Conservation (phyloP, 2,329 filamentous ascomycete genomes). For the Trichophyton simii region DNA sequence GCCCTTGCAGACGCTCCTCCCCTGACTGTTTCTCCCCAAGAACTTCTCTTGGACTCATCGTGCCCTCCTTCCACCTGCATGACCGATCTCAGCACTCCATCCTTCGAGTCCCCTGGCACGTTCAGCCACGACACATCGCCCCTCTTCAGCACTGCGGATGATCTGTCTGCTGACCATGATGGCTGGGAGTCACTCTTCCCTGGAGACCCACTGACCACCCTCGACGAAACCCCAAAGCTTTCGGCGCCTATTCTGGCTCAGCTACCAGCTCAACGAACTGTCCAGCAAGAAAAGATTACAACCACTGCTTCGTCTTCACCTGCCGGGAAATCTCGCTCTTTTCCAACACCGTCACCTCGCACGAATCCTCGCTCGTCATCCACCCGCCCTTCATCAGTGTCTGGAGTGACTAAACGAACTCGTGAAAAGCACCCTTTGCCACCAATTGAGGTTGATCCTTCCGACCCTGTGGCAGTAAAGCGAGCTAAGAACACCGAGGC, state of each 20-base stretch:
- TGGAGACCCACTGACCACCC: background rate
- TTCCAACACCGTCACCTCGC: background rate
- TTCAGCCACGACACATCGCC: constrained; percentile 68
- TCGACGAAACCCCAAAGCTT: background rate
- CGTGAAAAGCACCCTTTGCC: constrained; percentile 66
- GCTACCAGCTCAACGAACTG: background rate
- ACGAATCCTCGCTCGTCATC: background rate
- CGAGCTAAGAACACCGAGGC: constrained; percentile 87
- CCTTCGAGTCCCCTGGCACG: constrained; percentile 59
- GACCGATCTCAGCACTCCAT: constrained; percentile 74
- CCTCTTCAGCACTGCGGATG: constrained; percentile 49
- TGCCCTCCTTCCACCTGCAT: constrained; percentile 70
- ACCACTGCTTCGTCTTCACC: background rate
- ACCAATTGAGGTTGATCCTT: constrained; percentile 62
- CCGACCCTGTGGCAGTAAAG: constrained; percentile 72
- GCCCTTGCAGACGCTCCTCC: background rate
- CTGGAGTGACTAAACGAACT: constrained; percentile 60
- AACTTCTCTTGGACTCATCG: constrained; percentile 58
- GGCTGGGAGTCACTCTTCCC: constrained; percentile 57
- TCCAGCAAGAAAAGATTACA: background rate
- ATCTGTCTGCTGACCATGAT: constrained; percentile 42
- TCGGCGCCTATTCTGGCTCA: background rate
- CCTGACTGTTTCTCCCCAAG: constrained; percentile 67
- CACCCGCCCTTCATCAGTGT: constrained; percentile 51
- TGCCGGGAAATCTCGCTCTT: background rate